Conservation (phyloP, 257 asterid genomes). For the Solanum arcanum region DNA sequence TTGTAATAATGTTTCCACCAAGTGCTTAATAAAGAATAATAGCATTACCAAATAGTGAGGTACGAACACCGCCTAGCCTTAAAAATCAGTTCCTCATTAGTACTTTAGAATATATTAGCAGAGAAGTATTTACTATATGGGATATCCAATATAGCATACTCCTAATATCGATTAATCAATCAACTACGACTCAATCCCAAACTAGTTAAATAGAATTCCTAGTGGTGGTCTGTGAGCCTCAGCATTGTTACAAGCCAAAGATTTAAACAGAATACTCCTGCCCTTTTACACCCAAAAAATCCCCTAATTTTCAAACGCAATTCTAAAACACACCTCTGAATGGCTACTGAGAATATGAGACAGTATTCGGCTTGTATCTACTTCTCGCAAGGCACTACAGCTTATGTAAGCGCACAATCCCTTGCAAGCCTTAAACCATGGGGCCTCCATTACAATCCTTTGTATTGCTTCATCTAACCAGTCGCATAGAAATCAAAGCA, state of each 20-base stretch:
- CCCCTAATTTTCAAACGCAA: neutral
- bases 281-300: neutral
- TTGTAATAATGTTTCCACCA: neutral
- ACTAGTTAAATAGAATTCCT: neutral
- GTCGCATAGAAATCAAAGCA: neutral
- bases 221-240: neutral
- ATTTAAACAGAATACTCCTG: neutral
- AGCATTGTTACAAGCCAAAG: neutral
- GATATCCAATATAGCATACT: neutral
- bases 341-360: slow-evolving; percentile 35
- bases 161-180: neutral
- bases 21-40: neutral
- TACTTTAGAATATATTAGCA: neutral
- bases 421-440: slow-evolving; percentile 81
- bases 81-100: neutral
- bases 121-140: neutral
- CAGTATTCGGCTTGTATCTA: slow-evolving; percentile 59
- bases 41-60: neutral
- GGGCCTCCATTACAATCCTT: slow-evolving; percentile 61
- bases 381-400: slow-evolving; percentile 81
- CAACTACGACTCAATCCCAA: neutral
- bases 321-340: slow-evolving; percentile 27
- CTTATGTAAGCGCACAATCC: slow-evolving; percentile 87
- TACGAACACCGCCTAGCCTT: neutral
- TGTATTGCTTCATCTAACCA: slow-evolving; percentile 72